Conservation (phyloP, 2,329 filamentous ascomycete species). For the Pyrenophora graminea region DNA sequence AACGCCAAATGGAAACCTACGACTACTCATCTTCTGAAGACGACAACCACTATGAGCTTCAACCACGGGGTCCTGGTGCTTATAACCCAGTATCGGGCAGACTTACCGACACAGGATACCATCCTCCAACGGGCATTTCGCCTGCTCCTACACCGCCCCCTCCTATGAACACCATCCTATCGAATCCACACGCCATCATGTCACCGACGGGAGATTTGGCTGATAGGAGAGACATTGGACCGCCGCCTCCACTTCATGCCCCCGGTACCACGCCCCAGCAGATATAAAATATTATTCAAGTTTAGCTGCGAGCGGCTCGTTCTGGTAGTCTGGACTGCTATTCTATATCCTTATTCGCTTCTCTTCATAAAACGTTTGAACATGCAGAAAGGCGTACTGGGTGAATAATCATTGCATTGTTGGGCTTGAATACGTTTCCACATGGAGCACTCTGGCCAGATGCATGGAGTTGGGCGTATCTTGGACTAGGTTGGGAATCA, state of each 20-base stretch:
- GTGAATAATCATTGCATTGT: no score
- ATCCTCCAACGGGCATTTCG: conserved; percentile 34
- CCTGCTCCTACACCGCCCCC: conserved; percentile 42
- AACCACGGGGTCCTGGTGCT: conserved; percentile 22
- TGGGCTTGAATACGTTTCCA: neutral
- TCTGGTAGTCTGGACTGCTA: neutral
- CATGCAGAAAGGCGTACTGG: no score
- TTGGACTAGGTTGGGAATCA: neutral
- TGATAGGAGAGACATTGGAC: conserved; percentile 30
- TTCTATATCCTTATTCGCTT: neutral
- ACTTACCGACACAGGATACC: conserved; percentile 44
- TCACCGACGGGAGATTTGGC: conserved; percentile 36
- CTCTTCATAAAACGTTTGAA: neutral
- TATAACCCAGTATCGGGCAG: conserved; percentile 43
- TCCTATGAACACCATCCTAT: conserved; percentile 17
- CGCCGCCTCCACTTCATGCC: conserved; percentile 37
- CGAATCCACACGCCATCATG: conserved; percentile 15
- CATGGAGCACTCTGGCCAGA: neutral
- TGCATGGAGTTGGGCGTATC: neutral
- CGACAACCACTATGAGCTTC: conserved; percentile 44
- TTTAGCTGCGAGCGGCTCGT: neutral
- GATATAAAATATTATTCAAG: conserved; percentile 16
- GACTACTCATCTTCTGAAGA: conserved; percentile 48
- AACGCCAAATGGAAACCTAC: conserved; percentile 41
- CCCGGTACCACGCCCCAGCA: conserved; percentile 36